These are phyloP conservation scores for Carpinus fangiana DNA, from an alignment of 306 rosid genomes.

Conservation along the genomic window DNA sequence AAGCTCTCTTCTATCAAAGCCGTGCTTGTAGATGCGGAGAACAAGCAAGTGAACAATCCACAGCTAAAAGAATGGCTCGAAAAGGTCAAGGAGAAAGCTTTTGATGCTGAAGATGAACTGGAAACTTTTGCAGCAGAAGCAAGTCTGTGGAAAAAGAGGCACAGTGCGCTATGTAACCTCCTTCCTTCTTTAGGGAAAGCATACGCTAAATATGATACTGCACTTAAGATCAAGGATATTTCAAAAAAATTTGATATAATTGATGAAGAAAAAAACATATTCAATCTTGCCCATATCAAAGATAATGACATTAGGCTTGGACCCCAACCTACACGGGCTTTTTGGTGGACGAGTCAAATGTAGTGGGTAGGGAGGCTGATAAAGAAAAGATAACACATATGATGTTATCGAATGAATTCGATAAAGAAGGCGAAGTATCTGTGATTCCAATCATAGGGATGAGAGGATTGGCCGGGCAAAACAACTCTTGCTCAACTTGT, in stretches of 20 bases:
- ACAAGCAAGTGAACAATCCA: background rate
- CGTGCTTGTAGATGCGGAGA: background rate
- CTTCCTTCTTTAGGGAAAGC: background rate
- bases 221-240: background rate
- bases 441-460: slow-evolving; percentile 19
- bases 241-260: background rate
- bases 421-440: background rate
- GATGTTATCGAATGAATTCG: background rate
- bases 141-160: background rate
- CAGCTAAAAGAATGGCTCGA: background rate
- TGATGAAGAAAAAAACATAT: background rate
- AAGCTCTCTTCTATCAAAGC: background rate
- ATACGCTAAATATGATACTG: background rate
- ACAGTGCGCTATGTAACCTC: background rate
- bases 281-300: background rate
- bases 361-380: background rate
- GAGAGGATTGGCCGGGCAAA: slow-evolving; percentile 33
- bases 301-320: background rate
- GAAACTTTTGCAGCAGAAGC: background rate
- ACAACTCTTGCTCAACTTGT: slow-evolving; percentile 20
- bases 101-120: background rate
- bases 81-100: background rate
- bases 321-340: background rate
- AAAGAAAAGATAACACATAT: too few species aligned
- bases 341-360: background rate